These are phyloP conservation scores for Epichloe hybrida DNA, from an alignment of 2,329 filamentous ascomycete genomes.

Conservation along the genomic window DNA sequence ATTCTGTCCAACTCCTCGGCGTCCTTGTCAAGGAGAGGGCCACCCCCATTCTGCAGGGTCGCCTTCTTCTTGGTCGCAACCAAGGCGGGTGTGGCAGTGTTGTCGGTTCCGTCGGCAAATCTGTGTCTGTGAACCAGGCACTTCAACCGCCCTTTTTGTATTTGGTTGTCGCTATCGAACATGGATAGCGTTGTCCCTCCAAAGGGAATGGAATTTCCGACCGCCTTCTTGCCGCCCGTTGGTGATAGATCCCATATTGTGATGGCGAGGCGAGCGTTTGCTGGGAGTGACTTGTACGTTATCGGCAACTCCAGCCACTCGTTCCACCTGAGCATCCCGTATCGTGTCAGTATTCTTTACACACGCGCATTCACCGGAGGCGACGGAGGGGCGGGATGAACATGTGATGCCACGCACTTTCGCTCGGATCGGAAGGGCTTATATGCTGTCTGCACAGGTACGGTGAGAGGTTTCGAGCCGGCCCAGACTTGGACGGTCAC, in stretches of 20 bases:
- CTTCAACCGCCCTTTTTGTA: constrained; percentile 86
- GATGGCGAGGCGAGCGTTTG: constrained; percentile 74
- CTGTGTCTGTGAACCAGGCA: constrained; percentile 73
- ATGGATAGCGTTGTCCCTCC: constrained; percentile 83
- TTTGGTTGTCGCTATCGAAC: constrained; percentile 85
- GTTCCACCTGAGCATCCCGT: constrained; percentile 55
- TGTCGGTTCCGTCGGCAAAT: constrained; percentile 72
- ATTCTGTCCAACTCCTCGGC: constrained; percentile 77
- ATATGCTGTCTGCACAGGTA: constrained; percentile 85
- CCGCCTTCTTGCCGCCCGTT: constrained; percentile 52
- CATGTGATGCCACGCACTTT: constrained; percentile 27
- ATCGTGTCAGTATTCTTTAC: not conserved
- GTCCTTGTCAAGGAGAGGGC: constrained; percentile 50
- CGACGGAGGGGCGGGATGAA: not conserved
- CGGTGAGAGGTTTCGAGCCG: constrained; percentile 85
- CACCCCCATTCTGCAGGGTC: constrained; percentile 33
- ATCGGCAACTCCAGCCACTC: constrained; percentile 90
- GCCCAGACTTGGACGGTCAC: constrained; percentile 90
- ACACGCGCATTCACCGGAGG: not conserved
- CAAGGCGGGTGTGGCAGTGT: constrained; percentile 61
- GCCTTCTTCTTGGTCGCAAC: constrained; percentile 41
- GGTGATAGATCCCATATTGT: constrained; percentile 93
- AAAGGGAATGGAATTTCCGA: constrained; percentile 75
- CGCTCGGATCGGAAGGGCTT: constrained; percentile 71
- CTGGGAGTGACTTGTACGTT: constrained; percentile 66